These are phyloP conservation scores for Solanum pinnatisectum DNA, from an alignment of 257 asterid species.

Conservation along the genomic window DNA sequence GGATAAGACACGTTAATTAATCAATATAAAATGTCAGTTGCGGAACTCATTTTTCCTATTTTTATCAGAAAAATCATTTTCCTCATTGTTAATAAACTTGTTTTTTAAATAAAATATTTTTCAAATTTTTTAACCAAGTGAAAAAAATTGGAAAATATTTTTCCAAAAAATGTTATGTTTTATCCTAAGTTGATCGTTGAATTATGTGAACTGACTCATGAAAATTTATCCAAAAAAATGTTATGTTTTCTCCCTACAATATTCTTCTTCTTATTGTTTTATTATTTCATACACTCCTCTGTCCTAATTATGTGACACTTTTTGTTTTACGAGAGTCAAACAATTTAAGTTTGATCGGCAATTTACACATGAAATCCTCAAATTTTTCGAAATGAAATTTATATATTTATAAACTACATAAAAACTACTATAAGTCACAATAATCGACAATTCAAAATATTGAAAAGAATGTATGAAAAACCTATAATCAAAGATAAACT, in stretches of 20 bases:
- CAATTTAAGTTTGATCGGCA: fast-evolving
- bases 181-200: background rate
- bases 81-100: background rate
- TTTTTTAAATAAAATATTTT: background rate
- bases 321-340: no score
- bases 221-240: background rate
- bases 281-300: background rate
- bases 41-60: fast-evolving
- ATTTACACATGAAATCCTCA: no score
- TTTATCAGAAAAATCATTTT: background rate
- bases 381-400: no score
- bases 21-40: background rate
- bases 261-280: background rate
- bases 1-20: background rate
- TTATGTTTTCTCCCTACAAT: background rate
- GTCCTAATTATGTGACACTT: no score
- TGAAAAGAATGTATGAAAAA: no score
- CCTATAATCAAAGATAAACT: fast-evolving
- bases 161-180: background rate
- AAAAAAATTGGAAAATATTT: background rate
- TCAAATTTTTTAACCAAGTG: background rate
- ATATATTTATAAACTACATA: background rate
- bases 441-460: no score
- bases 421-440: no score
- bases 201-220: background rate